Evolutionary conservation across 768 basidiomycete species (phyloP).

Genomic region (Suillus spraguei): DNA sequence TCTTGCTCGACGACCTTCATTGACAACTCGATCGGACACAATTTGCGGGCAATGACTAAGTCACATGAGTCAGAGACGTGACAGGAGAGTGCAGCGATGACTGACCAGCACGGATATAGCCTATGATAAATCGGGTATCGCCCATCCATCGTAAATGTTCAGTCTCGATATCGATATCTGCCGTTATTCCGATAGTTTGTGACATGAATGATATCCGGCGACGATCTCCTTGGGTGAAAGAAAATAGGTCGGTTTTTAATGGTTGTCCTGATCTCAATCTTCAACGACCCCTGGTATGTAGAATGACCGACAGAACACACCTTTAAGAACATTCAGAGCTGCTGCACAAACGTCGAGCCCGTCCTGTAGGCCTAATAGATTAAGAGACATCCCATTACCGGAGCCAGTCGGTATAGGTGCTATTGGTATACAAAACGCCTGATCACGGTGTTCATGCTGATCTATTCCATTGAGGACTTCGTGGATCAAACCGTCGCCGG

Average conservation of each 20-base stretch:
- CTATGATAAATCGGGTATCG: conserved; percentile 73
- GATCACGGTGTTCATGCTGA: conserved; percentile 56
- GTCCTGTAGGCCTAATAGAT: conserved; percentile 68
- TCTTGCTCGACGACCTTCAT: conserved; percentile 71
- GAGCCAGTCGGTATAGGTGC: conserved; percentile 83
- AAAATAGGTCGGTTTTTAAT: conserved; percentile 78
- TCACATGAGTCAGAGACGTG: not conserved
- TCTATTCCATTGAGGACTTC: conserved; percentile 86
- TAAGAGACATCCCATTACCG: conserved; percentile 76
- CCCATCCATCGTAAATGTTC: conserved; percentile 90
- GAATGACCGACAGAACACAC: conserved; percentile 31
- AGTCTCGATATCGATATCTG: conserved; percentile 82
- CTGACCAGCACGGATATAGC: conserved; percentile 71
- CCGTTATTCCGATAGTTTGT: conserved; percentile 82
- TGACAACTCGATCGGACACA: conserved; percentile 71
- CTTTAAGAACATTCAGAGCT: conserved; percentile 80
- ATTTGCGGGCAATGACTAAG: conserved; percentile 58
- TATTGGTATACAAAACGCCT: conserved; percentile 69
- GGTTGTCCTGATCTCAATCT: conserved; percentile 51
- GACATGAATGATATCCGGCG: conserved; percentile 79
- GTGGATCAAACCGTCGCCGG: conserved; percentile 84
- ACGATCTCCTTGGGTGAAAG: conserved; percentile 68
- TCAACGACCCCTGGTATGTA: conserved; percentile 6
- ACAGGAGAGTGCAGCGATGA: conserved; percentile 7
- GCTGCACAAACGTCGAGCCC: conserved; percentile 75